These are phyloP conservation scores for Aspergillus pseudoglaucus DNA, from an alignment of 2,329 filamentous ascomycete genomes.

Conservation along the genomic window DNA sequence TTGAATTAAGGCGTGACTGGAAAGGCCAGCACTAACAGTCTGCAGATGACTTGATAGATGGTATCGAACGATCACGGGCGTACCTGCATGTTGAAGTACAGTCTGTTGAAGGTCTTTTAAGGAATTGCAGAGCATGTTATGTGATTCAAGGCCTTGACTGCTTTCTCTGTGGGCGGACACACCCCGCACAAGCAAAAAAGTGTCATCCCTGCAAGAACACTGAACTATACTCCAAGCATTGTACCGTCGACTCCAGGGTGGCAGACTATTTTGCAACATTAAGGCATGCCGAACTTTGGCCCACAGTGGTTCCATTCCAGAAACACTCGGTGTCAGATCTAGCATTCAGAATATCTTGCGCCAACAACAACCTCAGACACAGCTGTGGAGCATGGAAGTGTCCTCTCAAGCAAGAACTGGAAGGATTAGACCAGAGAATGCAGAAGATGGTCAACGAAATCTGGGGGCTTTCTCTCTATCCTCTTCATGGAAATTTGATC, in stretches of 20 bases:
- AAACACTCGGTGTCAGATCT: neutral
- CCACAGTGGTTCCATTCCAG: neutral
- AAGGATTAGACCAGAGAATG: neutral
- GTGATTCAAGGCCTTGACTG: neutral
- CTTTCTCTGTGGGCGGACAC: neutral
- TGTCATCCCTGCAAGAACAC: constrained; percentile 1
- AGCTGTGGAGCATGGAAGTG: neutral
- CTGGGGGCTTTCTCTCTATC: neutral
- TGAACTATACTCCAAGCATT: neutral
- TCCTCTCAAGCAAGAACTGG: neutral
- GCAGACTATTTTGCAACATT: constrained; percentile 1
- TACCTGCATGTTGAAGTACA: neutral
- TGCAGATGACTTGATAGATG: neutral
- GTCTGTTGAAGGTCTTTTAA: neutral
- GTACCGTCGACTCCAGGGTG: neutral
- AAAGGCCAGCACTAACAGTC: neutral
- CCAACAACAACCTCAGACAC: neutral
- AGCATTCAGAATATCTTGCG: neutral
- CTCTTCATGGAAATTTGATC: neutral
- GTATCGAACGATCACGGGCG: neutral
- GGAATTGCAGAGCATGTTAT: neutral
- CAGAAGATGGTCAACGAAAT: neutral
- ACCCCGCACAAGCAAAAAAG: neutral
- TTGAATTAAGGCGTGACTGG: neutral
- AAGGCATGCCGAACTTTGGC: neutral